These are phyloP conservation scores for Euphorbia peplus DNA, from an alignment of 345 rosid genomes.

Conservation along the genomic window DNA sequence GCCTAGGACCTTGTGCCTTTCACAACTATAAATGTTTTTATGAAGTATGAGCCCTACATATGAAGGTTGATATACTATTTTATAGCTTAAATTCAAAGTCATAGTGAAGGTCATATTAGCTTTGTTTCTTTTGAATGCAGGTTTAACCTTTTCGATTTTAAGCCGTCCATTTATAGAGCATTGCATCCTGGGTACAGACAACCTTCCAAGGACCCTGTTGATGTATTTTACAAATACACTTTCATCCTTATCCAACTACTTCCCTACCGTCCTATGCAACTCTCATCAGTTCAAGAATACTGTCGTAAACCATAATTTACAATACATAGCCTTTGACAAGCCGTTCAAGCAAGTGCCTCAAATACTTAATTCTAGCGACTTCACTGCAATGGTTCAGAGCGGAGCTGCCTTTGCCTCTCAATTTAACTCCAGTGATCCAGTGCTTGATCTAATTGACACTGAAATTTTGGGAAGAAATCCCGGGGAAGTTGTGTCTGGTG, in stretches of 20 bases:
- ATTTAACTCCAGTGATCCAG: constrained; percentile 43
- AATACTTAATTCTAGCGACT: constrained; percentile 52
- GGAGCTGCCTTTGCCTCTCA: constrained; percentile 86
- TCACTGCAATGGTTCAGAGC: constrained; percentile 56
- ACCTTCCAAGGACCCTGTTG: constrained; percentile 84
- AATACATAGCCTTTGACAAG: constrained; percentile 46
- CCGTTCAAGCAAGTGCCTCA: constrained; percentile 37
- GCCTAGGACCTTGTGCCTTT: no score
- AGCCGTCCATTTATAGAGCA: constrained; percentile 71
- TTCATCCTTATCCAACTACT: constrained; percentile 66
- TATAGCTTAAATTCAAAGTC: background rate
- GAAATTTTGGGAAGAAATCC: constrained; percentile 61
- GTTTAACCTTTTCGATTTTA: constrained; percentile 66
- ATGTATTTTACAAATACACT: constrained; percentile 90
- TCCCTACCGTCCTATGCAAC: constrained; percentile 79
- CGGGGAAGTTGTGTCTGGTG: constrained; percentile 68
- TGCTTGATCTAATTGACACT: constrained; percentile 69
- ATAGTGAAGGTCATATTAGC: background rate
- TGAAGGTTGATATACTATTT: background rate
- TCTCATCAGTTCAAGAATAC: constrained; percentile 57
- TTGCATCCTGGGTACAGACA: constrained; percentile 79
- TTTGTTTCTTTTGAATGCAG: constrained; percentile 38
- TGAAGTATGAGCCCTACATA: background rate
- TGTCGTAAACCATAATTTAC: constrained; percentile 65
- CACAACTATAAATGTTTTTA: background rate